Percentiles rank a stretch among this genome's conserved stretches.
These are phyloP conservation scores for Fraxinus quadrangulata DNA, from an alignment of 257 asterid genomes.

Conservation along the genomic window DNA sequence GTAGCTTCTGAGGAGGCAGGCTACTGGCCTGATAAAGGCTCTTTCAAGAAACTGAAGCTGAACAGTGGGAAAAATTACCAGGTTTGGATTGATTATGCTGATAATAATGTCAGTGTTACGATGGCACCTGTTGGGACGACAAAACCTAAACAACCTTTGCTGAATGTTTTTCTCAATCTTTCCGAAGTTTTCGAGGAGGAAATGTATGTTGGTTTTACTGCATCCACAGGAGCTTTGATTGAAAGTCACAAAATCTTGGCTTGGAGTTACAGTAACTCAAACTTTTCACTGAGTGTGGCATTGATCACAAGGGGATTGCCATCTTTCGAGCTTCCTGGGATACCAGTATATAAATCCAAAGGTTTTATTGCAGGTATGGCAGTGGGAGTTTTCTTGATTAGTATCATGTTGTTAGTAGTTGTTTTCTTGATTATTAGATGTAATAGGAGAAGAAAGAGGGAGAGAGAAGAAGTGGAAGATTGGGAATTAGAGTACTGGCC, in stretches of 20 bases:
- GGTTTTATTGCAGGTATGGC: slow-evolving; percentile 32
- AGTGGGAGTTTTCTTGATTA: slow-evolving; percentile 4
- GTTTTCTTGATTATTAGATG: slow-evolving; percentile 20
- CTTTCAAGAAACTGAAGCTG: slow-evolving; percentile 38
- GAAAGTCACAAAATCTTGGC: slow-evolving; percentile 39
- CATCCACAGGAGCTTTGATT: slow-evolving; percentile 37
- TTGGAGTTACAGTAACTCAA: slow-evolving; percentile 56
- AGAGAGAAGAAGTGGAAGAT: slow-evolving; percentile 38
- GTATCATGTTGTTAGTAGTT: slow-evolving; percentile 20
- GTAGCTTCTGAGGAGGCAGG: slow-evolving; percentile 41
- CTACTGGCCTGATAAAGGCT: slow-evolving; percentile 34
- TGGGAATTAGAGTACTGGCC: slow-evolving; percentile 62
- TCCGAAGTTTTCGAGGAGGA: slow-evolving; percentile 31
- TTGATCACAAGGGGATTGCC: slow-evolving; percentile 38
- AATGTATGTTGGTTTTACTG: slow-evolving; percentile 47
- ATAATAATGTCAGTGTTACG: slow-evolving; percentile 28
- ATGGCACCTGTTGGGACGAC: slow-evolving; percentile 31
- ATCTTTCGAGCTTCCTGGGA: slow-evolving; percentile 37
- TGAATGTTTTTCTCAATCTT: slow-evolving; percentile 31
- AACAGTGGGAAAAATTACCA: slow-evolving; percentile 44
- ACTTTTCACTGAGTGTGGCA: slow-evolving; percentile 42
- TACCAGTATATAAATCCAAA: slow-evolving; percentile 23
- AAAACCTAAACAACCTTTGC: slow-evolving; percentile 28
- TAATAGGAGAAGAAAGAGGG: slow-evolving; percentile 32
- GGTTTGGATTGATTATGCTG: slow-evolving; percentile 40